Evolutionary conservation across 2,329 filamentous ascomycete genomes (phyloP), one percentile per base, ranked within the genome.

Genomic region (Talaromyces sp.): DNA sequence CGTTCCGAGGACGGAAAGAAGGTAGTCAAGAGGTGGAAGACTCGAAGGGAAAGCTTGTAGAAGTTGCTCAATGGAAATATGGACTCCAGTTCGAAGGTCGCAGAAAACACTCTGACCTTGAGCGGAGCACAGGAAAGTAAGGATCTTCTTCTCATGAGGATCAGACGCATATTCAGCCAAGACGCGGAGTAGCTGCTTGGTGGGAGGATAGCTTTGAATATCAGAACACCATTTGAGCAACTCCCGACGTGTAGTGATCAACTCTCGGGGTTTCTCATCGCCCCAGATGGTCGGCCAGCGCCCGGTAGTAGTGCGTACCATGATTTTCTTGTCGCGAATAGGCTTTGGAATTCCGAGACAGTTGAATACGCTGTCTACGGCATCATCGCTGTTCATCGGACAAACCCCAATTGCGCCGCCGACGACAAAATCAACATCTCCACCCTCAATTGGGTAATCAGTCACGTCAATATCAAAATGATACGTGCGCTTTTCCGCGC

Each of bases 221-320:
- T 99, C 95, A 31, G 90, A 89, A 75, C 93, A 97, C 95, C 95
- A 99, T 10, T 90, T 96, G 63, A 99, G 83, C n/a, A 99, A 83
- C 75, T 96, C 94, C 59, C 94, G 86, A 57, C 94, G 88, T 0
- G 93, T 98, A 3, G 94, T 97, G 64, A 93, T 83, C n/a, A 99
- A 83, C 75, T 95, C 89, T 64, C 95, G 87, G 7, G 93, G 80
- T 77, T 91, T 80, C 22, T 98, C 94, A 2, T 96, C 92, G 49
- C 94, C 95, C 95, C 95, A 99, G 59, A 99, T 96, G 0, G 95
- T 99, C 3, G 95, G 95, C 94, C 94, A 99, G 59, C 95, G 86
- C 39, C 94, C 94, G 67, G 84, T 86, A 41, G 85, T 87, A 0
- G 95, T 98, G 76, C 88, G 89, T 70, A 98, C 80, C 19, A 90